Evolutionary conservation across 768 basidiomycete genomes (phyloP).

Genomic region (Pholiota conissans): DNA sequence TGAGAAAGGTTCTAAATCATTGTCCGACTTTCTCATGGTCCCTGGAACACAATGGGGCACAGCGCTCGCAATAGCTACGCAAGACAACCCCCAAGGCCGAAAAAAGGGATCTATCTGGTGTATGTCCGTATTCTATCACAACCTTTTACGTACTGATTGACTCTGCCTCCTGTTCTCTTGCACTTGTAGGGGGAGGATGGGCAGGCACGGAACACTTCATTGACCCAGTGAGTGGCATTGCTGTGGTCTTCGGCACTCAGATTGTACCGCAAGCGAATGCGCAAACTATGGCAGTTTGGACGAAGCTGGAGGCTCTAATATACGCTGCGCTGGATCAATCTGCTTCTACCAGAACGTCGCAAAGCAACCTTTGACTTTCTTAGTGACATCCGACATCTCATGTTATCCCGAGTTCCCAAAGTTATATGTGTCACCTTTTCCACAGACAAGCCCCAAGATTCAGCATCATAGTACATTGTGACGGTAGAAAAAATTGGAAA

Average conservation of each 20-base stretch:
- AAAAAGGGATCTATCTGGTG: slow-evolving; percentile 31
- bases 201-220: slow-evolving; percentile 28
- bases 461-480: too few relatives aligned
- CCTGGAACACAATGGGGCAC: slow-evolving; percentile 28
- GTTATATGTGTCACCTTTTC: too few relatives aligned
- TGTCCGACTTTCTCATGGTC: slow-evolving; percentile 12
- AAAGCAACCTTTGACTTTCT: too few relatives aligned
- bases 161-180: not conserved
- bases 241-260: slow-evolving; percentile 24
- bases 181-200: slow-evolving; percentile 26
- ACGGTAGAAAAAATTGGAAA: too few relatives aligned
- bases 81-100: slow-evolving; percentile 26
- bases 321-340: slow-evolving; percentile 17
- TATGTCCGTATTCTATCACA: slow-evolving; percentile 14
- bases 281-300: slow-evolving; percentile 3
- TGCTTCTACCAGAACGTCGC: too few relatives aligned
- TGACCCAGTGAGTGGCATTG: slow-evolving; percentile 31
- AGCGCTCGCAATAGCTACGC: slow-evolving; percentile 25
- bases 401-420: too few relatives aligned
- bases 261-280: slow-evolving; percentile 15
- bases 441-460: too few relatives aligned
- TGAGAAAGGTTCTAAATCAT: slow-evolving; percentile 20
- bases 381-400: too few relatives aligned
- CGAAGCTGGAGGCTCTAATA: slow-evolving; percentile 19
- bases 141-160: too few relatives aligned